Base-by-base conservation (phyloP, 345 rosid species). In the Camelina laxa region DNA sequence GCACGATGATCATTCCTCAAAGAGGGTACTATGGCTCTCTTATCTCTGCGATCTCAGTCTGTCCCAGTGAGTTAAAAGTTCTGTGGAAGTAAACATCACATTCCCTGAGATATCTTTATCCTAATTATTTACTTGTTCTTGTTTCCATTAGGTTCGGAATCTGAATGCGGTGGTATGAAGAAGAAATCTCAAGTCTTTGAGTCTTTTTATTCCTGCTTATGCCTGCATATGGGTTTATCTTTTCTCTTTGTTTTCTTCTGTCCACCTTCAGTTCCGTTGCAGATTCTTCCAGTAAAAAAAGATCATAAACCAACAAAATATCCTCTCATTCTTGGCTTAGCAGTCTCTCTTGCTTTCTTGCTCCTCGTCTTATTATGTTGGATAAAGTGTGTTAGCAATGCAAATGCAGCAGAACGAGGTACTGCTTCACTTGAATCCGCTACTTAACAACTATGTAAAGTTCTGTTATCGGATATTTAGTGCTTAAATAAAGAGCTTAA, bases 1-100 rank as follows among this genome's bases (percentile, higher is more conserved):
- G 91, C 65, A 87, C 91, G 1, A 87, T 83, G 2, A 4, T 35
- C 49, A 78, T 84, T 65, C 94, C 91, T 14, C 11, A 0, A 3
- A 77, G 74, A 66, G 85, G 91, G 57, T 53, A 74, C 44, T 87
- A 89, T 64, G 91, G 91, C 31, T 84, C 95, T 71, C 80, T 89
- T 27, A 75, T 87, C 62, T 89, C 92, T 50, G 90, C 92, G 19
- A 80, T 89, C 61, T 82, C 89, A 44, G 87, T 82, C 0, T 73
- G 78, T 41, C 79, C 83, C 5, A 68, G 88, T 83, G 66, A 57
- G 82, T 79, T 0, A 27, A 15, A 51, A 47, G 10, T 27, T 39
- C 4, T 49, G 22, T 15, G 12, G 14, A 17, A 11, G 21, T 19
- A 20, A 73, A 20, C 58, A 44, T 19, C 19, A 63, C 19, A 19